These are phyloP conservation scores for Puccinia horiana DNA, from an alignment of 1,284 basidiomycete genomes.

Conservation along the genomic window DNA sequence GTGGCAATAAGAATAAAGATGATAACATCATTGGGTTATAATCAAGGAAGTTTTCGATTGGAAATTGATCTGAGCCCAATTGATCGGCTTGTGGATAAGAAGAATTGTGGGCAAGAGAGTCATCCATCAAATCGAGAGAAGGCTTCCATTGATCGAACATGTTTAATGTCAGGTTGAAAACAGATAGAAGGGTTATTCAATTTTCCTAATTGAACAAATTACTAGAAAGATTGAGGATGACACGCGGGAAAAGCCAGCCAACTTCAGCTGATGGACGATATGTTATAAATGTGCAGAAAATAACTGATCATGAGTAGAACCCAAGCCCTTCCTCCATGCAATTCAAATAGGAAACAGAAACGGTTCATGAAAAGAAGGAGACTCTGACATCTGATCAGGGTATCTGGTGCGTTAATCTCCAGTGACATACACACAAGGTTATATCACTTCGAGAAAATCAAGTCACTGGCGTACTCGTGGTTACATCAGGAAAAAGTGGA, in stretches of 20 bases:
- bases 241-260: neutral
- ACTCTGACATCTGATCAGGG: neutral
- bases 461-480: neutral
- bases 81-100: neutral
- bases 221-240: neutral
- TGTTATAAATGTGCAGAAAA: constrained; percentile 4
- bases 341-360: constrained; percentile 14
- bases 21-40: neutral
- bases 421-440: neutral
- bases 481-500: neutral
- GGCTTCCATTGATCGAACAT: constrained; percentile 19
- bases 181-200: neutral
- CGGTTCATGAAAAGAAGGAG: neutral
- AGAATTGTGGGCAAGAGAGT: neutral
- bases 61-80: neutral
- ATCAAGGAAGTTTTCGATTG: neutral
- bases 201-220: neutral
- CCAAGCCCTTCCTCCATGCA: neutral
- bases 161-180: neutral
- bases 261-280: neutral
- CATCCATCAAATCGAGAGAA: neutral
- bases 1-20: neutral
- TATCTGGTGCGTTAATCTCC: neutral
- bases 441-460: constrained; percentile 14
- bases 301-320: neutral